Base-by-base conservation (phyloP, 164 flowering plant genomes). In the Dillenia suffruticosa region DNA sequence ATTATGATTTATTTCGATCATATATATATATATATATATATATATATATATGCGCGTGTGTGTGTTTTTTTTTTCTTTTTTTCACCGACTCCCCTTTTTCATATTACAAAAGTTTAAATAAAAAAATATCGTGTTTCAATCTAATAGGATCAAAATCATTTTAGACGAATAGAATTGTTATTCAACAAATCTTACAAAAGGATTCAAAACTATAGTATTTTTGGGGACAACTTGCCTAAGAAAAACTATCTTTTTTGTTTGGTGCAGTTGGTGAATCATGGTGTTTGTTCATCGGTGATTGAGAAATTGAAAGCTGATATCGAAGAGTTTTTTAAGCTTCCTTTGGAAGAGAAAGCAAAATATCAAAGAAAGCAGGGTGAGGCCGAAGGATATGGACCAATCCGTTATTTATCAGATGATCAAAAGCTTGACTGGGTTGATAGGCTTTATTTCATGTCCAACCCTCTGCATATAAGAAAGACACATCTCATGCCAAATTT, bases 401-500 rank as follows among this genome's bases (percentile, higher is more conserved):
- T 65, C 11, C 73, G 75, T 68, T 77, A 75, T 17, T 69, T 70
- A 14, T 78, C 81, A 5, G 76, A 78, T 47, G 74, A 73, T 12
- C 77, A 76, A 51, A 72, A 72, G 64, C 74, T 76, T 24, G 76
- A 72, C 53, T 71, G 80, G 80, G 61, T 68, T 0, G 80, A 76
- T 53, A 68, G 70, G 72, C 73, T 76, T 47, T 70, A 58, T 54
- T 58, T 76, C 2, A 70, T 62, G 40, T 73, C 77, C 15, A 71
- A 64, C 26, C 80, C 80, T 17, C 12, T 8, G 43, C 32, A 43
- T 44, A 26, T 64, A 14, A 70, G 77, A 60, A 70, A 61, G 49
- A n/a, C 40, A 44, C 48, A 70, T 2, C 58, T 77, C n/a, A 70
- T 73, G 50, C 51, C 63, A n/a, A 73, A 70, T 19, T 63, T 77